phyloP scores from a whole-genome alignment of 2,329 filamentous ascomycete species.

The Epichloe sp. region DNA sequence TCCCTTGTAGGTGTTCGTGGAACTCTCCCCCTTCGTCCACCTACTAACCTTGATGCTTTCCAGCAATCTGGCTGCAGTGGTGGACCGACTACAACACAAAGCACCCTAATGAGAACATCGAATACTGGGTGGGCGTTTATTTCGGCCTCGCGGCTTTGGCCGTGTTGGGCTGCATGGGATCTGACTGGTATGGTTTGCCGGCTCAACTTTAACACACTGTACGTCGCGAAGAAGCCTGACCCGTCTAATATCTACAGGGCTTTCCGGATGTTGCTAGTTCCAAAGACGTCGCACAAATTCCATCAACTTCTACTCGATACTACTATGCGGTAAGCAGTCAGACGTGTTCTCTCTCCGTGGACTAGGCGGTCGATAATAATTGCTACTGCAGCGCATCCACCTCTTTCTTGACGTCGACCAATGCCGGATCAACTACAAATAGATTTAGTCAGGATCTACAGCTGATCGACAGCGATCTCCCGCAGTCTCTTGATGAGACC shows the following conservation, averaged over 20 bases:
- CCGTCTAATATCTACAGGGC: conserved; percentile 4
- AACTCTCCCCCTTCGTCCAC: too few species aligned
- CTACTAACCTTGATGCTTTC: neutral
- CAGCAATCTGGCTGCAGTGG: conserved; percentile 14
- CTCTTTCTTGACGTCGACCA: conserved; percentile 22
- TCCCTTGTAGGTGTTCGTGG: conserved; percentile 7
- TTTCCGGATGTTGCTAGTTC: conserved; percentile 14
- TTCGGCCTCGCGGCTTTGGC: conserved; percentile 7
- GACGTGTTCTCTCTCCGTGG: neutral
- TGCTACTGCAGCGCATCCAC: conserved; percentile 12
- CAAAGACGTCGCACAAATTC: conserved; percentile 13
- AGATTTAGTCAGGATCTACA: conserved; percentile 28
- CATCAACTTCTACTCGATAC: conserved; percentile 14
- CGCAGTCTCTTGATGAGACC: conserved; percentile 16
- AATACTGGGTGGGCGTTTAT: conserved; percentile 12
- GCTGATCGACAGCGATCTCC: conserved; percentile 23
- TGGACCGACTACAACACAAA: conserved; percentile 11
- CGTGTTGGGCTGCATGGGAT: conserved; percentile 7
- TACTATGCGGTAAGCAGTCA: conserved; percentile 13
- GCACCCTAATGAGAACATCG: conserved; percentile 9
- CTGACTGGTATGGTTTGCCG: conserved; percentile 7
- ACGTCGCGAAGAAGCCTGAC: neutral
- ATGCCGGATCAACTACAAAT: conserved; percentile 22
- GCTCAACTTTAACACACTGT: neutral
- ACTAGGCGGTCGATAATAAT: neutral